These are phyloP conservation scores for Hyphopichia buzzinii DNA, from an alignment of 1,139 yeast genomes.

Conservation along the genomic window DNA sequence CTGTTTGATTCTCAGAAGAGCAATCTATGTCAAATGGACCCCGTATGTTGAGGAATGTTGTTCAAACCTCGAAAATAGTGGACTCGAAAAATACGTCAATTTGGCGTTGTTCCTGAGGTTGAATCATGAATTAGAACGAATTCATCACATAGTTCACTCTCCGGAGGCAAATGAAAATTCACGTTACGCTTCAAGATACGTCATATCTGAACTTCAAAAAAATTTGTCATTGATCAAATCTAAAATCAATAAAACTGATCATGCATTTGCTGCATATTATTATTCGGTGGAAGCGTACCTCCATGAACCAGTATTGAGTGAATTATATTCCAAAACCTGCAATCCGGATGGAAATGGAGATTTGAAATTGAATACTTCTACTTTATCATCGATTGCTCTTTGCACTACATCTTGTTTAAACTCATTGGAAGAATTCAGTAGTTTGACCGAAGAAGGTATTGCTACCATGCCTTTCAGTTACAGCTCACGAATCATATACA, in stretches of 20 bases:
- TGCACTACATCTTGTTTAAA: conserved; percentile 57
- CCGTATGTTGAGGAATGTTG: conserved; percentile 66
- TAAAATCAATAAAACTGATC: conserved; percentile 37
- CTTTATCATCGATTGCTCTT: conserved; percentile 42
- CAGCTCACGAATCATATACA: conserved; percentile 63
- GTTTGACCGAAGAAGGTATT: conserved; percentile 41
- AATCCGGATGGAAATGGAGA: conserved; percentile 13
- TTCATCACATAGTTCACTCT: conserved; percentile 51
- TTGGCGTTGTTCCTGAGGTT: conserved; percentile 62
- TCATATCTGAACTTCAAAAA: conserved; percentile 41
- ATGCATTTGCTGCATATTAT: conserved; percentile 48
- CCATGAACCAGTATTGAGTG: conserved; percentile 57
- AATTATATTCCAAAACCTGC: conserved; percentile 14
- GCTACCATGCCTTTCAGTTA: conserved; percentile 62
- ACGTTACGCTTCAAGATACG: conserved; percentile 26
- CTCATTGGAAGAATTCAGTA: conserved; percentile 49
- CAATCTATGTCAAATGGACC: conserved; percentile 56
- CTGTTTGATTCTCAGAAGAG: conserved; percentile 52
- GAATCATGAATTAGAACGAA: conserved; percentile 60
- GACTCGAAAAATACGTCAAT: conserved; percentile 26
- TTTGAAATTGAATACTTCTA: conserved; percentile 19
- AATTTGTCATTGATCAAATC: conserved; percentile 36
- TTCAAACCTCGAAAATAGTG: conserved; percentile 37
- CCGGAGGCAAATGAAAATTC: conserved; percentile 27
- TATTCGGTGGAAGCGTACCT: conserved; percentile 72